phyloP scores from a whole-genome alignment of 2,329 filamentous ascomycete species.

The Cadophora malorum region DNA sequence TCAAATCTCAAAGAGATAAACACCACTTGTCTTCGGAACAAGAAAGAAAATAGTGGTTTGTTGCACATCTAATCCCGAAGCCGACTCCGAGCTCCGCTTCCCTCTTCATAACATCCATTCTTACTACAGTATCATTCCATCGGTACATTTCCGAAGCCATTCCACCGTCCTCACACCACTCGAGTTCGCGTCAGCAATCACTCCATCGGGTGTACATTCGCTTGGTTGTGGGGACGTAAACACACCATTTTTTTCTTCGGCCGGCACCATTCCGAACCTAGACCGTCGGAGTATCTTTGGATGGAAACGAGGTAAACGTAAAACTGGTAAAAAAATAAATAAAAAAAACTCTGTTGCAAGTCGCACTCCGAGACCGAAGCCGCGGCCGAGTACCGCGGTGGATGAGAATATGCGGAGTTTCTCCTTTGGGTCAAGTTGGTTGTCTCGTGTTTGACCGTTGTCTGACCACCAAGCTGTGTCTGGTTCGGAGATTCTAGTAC shows the following conservation, averaged over 20 bases:
- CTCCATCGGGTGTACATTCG: background rate
- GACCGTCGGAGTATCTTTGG: too few relatives aligned
- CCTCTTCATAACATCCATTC: background rate
- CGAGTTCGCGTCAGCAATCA: too few relatives aligned
- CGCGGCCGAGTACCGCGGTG: background rate
- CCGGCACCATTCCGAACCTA: too few relatives aligned
- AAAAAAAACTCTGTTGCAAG: background rate
- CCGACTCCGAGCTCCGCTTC: background rate
- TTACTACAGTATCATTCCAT: background rate
- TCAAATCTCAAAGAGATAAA: background rate
- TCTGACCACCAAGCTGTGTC: background rate
- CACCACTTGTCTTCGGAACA: background rate
- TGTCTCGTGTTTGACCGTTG: background rate
- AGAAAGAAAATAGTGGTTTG: background rate
- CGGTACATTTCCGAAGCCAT: background rate
- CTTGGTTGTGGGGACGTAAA: background rate
- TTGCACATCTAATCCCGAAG: background rate
- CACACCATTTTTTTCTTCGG: background rate
- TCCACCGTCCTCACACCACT: too few relatives aligned
- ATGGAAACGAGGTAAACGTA: too few relatives aligned
- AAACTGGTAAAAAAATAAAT: too few relatives aligned
- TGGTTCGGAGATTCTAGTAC: too few relatives aligned
- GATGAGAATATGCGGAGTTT: background rate
- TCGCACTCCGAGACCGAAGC: background rate
- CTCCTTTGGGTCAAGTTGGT: background rate